Conservation (phyloP, 2,329 filamentous ascomycete species). For the Fusarium sterilihyphosum region DNA sequence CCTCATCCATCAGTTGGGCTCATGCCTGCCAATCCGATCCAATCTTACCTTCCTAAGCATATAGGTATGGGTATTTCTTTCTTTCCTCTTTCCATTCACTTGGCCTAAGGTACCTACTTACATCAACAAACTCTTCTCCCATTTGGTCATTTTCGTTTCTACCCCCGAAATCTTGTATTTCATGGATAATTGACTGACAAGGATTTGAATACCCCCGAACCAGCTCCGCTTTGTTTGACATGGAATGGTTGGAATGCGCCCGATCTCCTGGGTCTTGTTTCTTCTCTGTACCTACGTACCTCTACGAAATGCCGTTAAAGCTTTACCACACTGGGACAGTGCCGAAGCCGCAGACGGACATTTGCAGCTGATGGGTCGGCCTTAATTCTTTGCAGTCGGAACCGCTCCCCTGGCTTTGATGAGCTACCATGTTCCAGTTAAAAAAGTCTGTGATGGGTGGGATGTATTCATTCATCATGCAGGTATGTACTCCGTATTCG, state of each 20-base stretch:
- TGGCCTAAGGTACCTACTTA: not conserved
- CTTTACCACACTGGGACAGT: conserved; percentile 31
- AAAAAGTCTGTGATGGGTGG: not conserved
- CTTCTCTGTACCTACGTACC: conserved; percentile 6
- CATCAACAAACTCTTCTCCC: not conserved
- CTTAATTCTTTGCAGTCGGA: conserved; percentile 29
- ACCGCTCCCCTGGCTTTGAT: conserved; percentile 30
- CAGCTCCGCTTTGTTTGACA: conserved; percentile 33
- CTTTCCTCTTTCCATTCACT: not conserved
- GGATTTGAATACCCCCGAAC: conserved; percentile 27
- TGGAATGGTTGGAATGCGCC: conserved; percentile 26
- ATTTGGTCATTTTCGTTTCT: conserved; percentile 3
- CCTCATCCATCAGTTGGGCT: not conserved
- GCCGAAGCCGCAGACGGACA: conserved; percentile 30
- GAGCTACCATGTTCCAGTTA: conserved; percentile 9
- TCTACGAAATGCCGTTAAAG: conserved; percentile 31
- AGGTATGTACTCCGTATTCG: not conserved
- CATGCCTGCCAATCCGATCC: not conserved
- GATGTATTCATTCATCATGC: not conserved
- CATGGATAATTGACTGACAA: not conserved
- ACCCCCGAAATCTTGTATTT: conserved; percentile 16
- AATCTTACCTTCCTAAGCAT: not conserved
- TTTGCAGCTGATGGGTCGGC: conserved; percentile 25
- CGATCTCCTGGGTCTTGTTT: conserved; percentile 36
- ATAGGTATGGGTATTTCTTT: not conserved